phyloP scores from a whole-genome alignment of 2,329 filamentous ascomycete genomes.

The Elsinoe australis region DNA sequence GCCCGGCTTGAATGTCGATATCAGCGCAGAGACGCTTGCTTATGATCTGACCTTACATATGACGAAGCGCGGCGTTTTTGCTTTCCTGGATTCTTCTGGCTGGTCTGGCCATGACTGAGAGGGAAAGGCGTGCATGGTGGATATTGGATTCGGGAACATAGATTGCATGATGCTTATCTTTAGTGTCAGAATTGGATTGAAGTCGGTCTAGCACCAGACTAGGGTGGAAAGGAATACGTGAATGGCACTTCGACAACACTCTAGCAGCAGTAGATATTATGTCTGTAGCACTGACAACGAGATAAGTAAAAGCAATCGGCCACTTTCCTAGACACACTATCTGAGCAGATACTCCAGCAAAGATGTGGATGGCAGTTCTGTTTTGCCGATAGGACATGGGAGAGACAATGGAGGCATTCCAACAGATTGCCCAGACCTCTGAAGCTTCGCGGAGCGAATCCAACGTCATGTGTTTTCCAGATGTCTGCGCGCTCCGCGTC shows the following conservation, averaged over 20 bases:
- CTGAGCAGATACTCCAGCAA: no score
- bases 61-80: conserved; percentile 5
- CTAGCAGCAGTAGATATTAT: no score
- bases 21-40: not conserved
- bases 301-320: no score
- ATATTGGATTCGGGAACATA: not conserved
- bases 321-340: no score
- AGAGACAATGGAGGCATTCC: no score
- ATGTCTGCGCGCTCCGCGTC: not conserved
- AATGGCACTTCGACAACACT: not conserved
- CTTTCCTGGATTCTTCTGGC: not conserved
- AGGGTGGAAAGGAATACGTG: not conserved
- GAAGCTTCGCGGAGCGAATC: not conserved
- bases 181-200: no score
- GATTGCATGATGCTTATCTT: not conserved
- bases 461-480: no score
- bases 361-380: no score
- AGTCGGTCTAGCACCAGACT: not conserved
- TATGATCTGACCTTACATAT: not conserved
- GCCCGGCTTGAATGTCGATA: conserved; percentile 2
- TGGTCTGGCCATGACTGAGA: not conserved
- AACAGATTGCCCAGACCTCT: no score
- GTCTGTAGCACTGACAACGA: no score
- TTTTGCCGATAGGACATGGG: no score
- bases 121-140: not conserved